These are phyloP conservation scores for Colletotrichum liriopes DNA, from an alignment of 2,329 filamentous ascomycete genomes.

Conservation along the genomic window DNA sequence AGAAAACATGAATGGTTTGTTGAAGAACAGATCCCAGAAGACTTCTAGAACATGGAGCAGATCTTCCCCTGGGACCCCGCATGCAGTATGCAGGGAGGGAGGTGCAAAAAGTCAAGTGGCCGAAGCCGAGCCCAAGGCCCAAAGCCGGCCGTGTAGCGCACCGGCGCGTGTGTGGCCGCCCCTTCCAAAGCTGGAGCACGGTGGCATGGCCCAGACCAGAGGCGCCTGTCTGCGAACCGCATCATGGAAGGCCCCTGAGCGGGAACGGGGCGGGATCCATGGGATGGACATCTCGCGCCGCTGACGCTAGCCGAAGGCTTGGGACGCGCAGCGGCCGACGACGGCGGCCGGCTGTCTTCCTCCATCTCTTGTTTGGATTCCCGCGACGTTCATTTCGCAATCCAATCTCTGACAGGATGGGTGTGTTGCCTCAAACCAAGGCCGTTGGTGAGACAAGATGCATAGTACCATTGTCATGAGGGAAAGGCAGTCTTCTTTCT, in stretches of 20 bases:
- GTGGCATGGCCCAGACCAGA: conserved; percentile 18
- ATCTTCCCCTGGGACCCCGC: conserved; percentile 30
- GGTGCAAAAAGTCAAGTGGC: conserved; percentile 26
- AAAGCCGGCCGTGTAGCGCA: conserved; percentile 28
- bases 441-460: conserved; percentile 27
- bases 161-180: conserved; percentile 23
- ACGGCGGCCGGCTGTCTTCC: conserved; percentile 10
- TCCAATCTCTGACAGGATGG: conserved; percentile 12
- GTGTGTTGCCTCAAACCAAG: conserved; percentile 29
- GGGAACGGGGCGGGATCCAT: conserved; percentile 40
- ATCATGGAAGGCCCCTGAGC: conserved; percentile 42
- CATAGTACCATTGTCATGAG: conserved; percentile 15
- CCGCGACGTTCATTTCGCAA: conserved; percentile 5
- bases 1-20: conserved; percentile 29
- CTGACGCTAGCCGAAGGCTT: conserved; percentile 35
- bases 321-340: conserved; percentile 27
- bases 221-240: conserved; percentile 15
- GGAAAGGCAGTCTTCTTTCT: conserved; percentile 10
- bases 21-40: conserved; percentile 39
- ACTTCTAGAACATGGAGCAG: conserved; percentile 40
- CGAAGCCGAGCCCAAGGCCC: conserved; percentile 24
- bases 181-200: conserved; percentile 32
- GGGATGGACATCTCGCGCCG: conserved; percentile 35
- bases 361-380: not conserved
- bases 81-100: conserved; percentile 40